Conservation (phyloP, 148 eudicot genomes). For the Silene conica region DNA sequence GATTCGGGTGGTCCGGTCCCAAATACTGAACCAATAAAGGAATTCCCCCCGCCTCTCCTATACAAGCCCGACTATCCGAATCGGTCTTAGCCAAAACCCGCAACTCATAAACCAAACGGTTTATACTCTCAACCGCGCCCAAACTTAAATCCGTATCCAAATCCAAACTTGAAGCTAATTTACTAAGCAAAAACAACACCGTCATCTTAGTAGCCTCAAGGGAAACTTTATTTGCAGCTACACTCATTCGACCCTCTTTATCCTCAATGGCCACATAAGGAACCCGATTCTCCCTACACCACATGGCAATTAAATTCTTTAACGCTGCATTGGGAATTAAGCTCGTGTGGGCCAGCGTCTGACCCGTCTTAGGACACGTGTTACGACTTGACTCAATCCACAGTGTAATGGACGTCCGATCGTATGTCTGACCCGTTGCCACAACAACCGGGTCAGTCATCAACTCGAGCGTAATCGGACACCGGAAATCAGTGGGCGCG, state of each 20-base stretch:
- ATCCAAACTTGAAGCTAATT: conserved; percentile 30
- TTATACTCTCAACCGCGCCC: conserved; percentile 29
- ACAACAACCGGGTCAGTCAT: conserved; percentile 88
- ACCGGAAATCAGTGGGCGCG: conserved; percentile 57
- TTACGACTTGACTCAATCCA: conserved; percentile 86
- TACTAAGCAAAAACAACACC: conserved; percentile 50
- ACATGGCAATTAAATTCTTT: conserved; percentile 64
- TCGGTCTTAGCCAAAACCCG: conserved; percentile 75
- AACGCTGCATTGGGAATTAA: conserved; percentile 66
- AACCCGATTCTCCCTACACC: conserved; percentile 84
- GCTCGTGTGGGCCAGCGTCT: conserved; percentile 47
- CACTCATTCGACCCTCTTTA: conserved; percentile 31
- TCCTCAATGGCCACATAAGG: conserved; percentile 47
- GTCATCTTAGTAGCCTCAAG: conserved; percentile 88
- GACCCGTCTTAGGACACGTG: conserved; percentile 91
- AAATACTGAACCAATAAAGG: conserved; percentile 47
- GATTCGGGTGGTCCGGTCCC: conserved; percentile 48
- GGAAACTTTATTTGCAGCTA: conserved; percentile 48
- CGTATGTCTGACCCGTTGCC: conserved; percentile 88
- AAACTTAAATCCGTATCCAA: conserved; percentile 14
- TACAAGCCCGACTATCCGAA: conserved; percentile 65
- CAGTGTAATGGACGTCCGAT: conserved; percentile 50
- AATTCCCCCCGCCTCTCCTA: conserved; percentile 73
- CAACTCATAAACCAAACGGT: conserved; percentile 71
- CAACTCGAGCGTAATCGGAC: conserved; percentile 35